Base-by-base conservation (phyloP, 2,329 filamentous ascomycete species). In the Alternaria triticina region DNA sequence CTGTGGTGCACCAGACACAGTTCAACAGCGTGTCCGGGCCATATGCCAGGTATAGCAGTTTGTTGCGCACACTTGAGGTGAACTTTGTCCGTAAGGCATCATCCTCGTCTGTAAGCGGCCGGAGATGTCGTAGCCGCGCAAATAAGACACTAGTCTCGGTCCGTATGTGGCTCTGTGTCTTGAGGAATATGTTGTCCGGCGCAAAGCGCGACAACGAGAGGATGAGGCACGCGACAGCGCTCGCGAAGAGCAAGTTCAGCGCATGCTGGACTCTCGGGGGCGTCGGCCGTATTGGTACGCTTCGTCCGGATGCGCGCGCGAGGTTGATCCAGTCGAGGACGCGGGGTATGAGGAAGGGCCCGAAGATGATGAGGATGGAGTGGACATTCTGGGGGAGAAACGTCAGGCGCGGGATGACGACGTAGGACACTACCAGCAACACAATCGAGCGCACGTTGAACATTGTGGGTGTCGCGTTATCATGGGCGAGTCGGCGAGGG, bases 141-240 rank as follows among this genome's bases (percentile, higher is more conserved):
- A 97, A 96, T 64, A 98, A 86, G 33, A 96, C 90, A 75, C 95
- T 92, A 45, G 88, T 90, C n/a, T 93, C 90, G 45, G 92, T 95
- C 73, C 94, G 91, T 17, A 98, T 88, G 33, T 94, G 92, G 54
- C 93, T 96, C 60, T 89, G 85, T 1, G 95, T 97, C 17, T 84
- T 80, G 28, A 80, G 76, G 84, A 98, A 97, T 79, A 98, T 83
- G 81, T 97, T 97, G 77, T 93, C 89, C 5, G 92, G 91, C 6
- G 87, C 83, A 74, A 93, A 89, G 62, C 82, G 68, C 0, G 93
- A 90, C 0, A 95, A 82, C 15, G 91, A 89, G 62, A 88, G 86
- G 62, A 89, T 72, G 55, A 92, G 79, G 69, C 85, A 86, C 61
- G 86, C 65, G 47, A 84, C 69, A 49, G 83, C 83, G 66, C 84